Evolutionary conservation across 2,329 filamentous ascomycete species (phyloP).

Genomic region (Elsinoe ampelina): DNA sequence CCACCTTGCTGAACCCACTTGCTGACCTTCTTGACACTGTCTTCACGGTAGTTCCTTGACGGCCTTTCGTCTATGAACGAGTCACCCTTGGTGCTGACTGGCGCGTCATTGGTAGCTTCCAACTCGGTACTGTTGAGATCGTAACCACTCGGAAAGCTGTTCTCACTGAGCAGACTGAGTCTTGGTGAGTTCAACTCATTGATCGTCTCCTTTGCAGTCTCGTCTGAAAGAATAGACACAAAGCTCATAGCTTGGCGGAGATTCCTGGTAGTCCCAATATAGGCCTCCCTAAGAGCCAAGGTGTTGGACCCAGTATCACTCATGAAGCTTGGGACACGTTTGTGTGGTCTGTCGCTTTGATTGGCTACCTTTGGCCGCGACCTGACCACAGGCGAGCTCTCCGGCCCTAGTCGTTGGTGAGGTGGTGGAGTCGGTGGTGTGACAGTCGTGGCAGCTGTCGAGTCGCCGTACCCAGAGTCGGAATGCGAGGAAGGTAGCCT

Average conservation of each 20-base stretch:
- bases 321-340: constrained; percentile 9
- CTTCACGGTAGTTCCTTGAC: constrained; percentile 16
- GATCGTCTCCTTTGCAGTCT: constrained; percentile 21
- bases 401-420: not conserved
- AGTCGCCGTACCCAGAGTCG: constrained; percentile 11
- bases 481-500: constrained; percentile 4
- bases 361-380: not conserved
- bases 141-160: constrained; percentile 31
- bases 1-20: constrained; percentile 27
- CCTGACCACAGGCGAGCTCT: not conserved
- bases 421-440: not conserved
- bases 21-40: constrained; percentile 29
- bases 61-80: not conserved
- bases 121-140: constrained; percentile 21
- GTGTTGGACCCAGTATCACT: constrained; percentile 23
- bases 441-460: not conserved
- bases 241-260: constrained; percentile 29
- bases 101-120: not conserved
- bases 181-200: constrained; percentile 26
- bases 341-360: not conserved
- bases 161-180: constrained; percentile 30
- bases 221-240: constrained; percentile 26
- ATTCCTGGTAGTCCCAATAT: constrained; percentile 23
- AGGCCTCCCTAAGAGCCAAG: constrained; percentile 28
- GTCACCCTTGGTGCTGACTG: not conserved